Evolutionary conservation across 2,329 filamentous ascomycete genomes (phyloP), one percentile per base, ranked within the genome.

Genomic region (Calonectria fujianensis): DNA sequence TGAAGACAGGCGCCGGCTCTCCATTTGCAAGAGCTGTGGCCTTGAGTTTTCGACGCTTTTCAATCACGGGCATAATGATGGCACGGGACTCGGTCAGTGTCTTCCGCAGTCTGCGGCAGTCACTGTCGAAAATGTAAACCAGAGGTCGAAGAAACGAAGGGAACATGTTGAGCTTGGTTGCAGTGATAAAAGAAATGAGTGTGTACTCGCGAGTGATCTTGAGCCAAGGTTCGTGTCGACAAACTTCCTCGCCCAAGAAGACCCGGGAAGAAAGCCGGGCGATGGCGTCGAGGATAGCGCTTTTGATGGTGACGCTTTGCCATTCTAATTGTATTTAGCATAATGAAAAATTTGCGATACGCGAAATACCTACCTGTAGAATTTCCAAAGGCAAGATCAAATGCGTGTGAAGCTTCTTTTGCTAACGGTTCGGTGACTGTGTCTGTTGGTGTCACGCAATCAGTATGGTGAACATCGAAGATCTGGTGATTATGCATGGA

Each of bases 201-300:
- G 54, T 59, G n/a, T 59, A 59, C 10, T 59, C 54, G 32, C 54
- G 54, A 37, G 54, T 59, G 20, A 59, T 59, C 10, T 59, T 37
- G 10, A 59, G 54, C 54, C 54, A 59, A 2, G 54, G 54, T 16
- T 59, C 54, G 20, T 37, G 6, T 59, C 54, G 31, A 7, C 54
- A 59, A 14, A 59, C 4, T 5, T 59, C 32, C 13, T 59, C 54
- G 4, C 54, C 54, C 20, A 59, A 4, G 2, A 59, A 59, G 0
- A 59, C 54, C 2, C 54, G 54, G 9, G 54, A 59, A 7, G 54
- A 59, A n/a, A 59, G 32, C 7, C 54, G 54, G 16, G 31, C 32
- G 20, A 59, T 37, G 4, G 14, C 20, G 3, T 59, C 54, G 11
- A 59, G 54, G 3, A 59, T 37, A 8, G 54, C 6, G 3, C 32